Percentiles rank a stretch among this genome's conserved stretches.
These are phyloP conservation scores for Lachancea meyersii DNA, from an alignment of 805 yeast species.

Conservation along the genomic window DNA sequence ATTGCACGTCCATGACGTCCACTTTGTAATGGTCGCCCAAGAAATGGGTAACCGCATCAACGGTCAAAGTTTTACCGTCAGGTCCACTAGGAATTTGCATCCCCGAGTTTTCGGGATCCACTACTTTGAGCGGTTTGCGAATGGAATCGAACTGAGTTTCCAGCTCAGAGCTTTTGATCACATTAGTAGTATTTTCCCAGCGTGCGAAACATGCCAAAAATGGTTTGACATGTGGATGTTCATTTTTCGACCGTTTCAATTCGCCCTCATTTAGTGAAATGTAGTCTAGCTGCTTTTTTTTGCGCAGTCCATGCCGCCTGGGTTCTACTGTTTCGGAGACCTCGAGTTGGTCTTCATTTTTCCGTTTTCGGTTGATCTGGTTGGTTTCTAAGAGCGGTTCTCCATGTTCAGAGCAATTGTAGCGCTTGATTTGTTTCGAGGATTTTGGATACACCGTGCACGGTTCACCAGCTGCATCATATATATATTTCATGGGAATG, in stretches of 20 bases:
- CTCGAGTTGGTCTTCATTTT: neutral
- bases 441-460: conserved; percentile 3
- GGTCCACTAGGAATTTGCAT: conserved; percentile 15
- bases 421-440: conserved; percentile 11
- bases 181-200: conserved; percentile 18
- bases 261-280: conserved; percentile 75
- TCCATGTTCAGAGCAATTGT: conserved; percentile 14
- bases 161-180: conserved; percentile 13
- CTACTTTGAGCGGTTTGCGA: conserved; percentile 17
- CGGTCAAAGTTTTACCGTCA: conserved; percentile 16
- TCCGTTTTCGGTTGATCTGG: neutral
- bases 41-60: conserved; percentile 31
- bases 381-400: conserved; percentile 5
- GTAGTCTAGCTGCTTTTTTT: conserved; percentile 59
- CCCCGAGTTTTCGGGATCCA: conserved; percentile 21
- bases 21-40: conserved; percentile 60
- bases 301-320: conserved; percentile 51
- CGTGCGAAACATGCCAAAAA: conserved; percentile 22
- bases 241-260: conserved; percentile 42
- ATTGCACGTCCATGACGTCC: conserved; percentile 85
- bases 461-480: conserved; percentile 2
- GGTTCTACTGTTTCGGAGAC: conserved; percentile 1
- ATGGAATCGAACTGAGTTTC: conserved; percentile 17
- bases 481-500: conserved; percentile 13
- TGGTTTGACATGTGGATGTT: conserved; percentile 49